Evolutionary conservation across 371 early-diverging fungal genomes (phyloP).

Genomic region (Mortierella sp.): DNA sequence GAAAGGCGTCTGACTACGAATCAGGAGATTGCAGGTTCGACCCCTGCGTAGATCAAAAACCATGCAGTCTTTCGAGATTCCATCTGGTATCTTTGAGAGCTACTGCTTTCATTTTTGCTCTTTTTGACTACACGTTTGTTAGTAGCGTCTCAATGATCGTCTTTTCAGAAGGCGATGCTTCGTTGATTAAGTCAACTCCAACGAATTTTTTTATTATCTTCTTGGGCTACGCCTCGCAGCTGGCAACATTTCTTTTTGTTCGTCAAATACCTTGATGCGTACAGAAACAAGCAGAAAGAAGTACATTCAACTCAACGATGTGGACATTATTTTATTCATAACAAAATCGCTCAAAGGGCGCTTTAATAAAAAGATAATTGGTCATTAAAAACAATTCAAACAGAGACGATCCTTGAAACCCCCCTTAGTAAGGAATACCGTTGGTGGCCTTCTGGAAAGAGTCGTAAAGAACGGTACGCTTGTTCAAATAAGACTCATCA

Average conservation of each 20-base stretch:
- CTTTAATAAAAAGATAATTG: not conserved
- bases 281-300: not conserved
- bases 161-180: no score
- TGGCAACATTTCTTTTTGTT: not conserved
- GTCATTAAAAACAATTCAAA: not conserved
- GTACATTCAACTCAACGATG: not conserved
- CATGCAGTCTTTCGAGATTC: no score
- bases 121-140: no score
- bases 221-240: no score
- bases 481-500: constrained; percentile 92
- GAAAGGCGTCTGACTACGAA: no score
- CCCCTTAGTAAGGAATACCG: constrained; percentile 68
- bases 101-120: no score
- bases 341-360: not conserved
- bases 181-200: no score
- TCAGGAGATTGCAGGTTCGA: no score
- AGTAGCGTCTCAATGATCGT: no score
- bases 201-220: no score
- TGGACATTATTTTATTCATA: not conserved
- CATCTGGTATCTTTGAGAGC: no score
- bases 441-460: constrained; percentile 93
- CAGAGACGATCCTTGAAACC: not conserved
- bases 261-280: not conserved
- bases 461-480: constrained; percentile 87
- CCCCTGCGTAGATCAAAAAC: no score